Percentiles rank a stretch among this genome's conserved stretches.
Conservation (phyloP, 148 eudicot species). For the Linanthus parryae region DNA sequence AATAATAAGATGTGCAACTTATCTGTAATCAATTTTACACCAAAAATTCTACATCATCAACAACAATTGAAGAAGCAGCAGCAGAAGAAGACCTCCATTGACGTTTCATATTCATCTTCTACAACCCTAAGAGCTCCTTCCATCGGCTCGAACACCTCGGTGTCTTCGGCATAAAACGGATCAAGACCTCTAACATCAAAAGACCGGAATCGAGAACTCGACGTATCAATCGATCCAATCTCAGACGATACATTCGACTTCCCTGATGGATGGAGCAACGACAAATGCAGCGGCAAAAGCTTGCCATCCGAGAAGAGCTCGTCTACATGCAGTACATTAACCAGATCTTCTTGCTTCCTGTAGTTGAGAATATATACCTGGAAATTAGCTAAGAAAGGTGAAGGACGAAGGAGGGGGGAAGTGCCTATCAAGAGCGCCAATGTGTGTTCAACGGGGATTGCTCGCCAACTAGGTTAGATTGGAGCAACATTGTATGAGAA, state of each 20-base stretch:
- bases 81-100: too few species aligned
- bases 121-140: constrained; percentile 68
- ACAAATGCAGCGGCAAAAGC: constrained; percentile 46
- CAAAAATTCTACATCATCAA: too few species aligned
- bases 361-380: constrained; percentile 68
- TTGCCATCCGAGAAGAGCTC: constrained; percentile 78
- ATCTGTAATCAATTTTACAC: too few species aligned
- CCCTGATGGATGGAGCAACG: constrained; percentile 12
- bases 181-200: constrained; percentile 16
- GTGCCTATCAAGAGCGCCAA: constrained; percentile 6
- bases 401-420: background rate
- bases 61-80: too few species aligned
- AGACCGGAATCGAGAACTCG: constrained; percentile 18
- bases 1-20: too few species aligned
- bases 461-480: too few species aligned
- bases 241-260: background rate
- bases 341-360: constrained; percentile 44
- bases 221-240: constrained; percentile 26
- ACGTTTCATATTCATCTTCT: constrained; percentile 34
- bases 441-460: constrained; percentile 21
- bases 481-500: constrained; percentile 30
- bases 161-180: constrained; percentile 67
- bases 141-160: constrained; percentile 74
- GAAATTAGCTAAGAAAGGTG: background rate
- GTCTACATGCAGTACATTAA: constrained; percentile 67